Conservation (phyloP, 768 basidiomycete genomes). For the Psilocybe subaeruginosa region DNA sequence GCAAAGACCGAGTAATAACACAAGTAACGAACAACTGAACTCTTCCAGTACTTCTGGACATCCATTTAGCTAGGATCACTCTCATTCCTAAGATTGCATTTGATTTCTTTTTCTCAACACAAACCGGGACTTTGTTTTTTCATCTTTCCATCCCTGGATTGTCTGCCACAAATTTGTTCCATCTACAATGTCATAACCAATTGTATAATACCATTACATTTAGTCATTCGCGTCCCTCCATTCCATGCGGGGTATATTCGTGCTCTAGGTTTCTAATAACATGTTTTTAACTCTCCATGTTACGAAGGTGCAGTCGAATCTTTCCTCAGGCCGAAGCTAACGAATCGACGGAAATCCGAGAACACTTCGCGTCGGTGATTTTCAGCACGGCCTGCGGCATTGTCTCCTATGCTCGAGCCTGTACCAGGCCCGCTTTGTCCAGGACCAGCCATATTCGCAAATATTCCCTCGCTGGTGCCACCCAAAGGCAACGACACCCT, state of each 20-base stretch:
- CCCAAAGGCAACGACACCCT: slow-evolving; percentile 56
- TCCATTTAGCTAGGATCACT: slow-evolving; percentile 9
- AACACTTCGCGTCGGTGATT: slow-evolving; percentile 79
- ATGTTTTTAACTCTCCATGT: not conserved
- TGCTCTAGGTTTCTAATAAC: not conserved
- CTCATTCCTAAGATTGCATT: not conserved
- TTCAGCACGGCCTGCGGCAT: slow-evolving; percentile 37
- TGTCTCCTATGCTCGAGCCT: slow-evolving; percentile 52
- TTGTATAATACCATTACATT: slow-evolving; percentile 4
- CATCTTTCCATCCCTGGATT: slow-evolving; percentile 3
- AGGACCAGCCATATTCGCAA: slow-evolving; percentile 64
- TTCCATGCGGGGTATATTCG: not conserved
- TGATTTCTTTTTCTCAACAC: slow-evolving; percentile 6
- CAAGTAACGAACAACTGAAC: slow-evolving; percentile 17
- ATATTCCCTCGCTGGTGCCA: slow-evolving; percentile 54
- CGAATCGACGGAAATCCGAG: slow-evolving; percentile 85
- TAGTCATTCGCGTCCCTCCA: not conserved
- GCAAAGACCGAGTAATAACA: slow-evolving; percentile 8
- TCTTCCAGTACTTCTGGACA: slow-evolving; percentile 11
- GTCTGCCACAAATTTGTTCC: slow-evolving; percentile 2
- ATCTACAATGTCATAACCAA: slow-evolving; percentile 6
- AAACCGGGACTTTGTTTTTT: not conserved
- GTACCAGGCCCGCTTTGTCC: slow-evolving; percentile 60
- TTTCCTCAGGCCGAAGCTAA: slow-evolving; percentile 85
- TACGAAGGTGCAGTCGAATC: slow-evolving; percentile 44